Conservation (phyloP, 768 basidiomycete species). For the Phylloporus sp. region DNA sequence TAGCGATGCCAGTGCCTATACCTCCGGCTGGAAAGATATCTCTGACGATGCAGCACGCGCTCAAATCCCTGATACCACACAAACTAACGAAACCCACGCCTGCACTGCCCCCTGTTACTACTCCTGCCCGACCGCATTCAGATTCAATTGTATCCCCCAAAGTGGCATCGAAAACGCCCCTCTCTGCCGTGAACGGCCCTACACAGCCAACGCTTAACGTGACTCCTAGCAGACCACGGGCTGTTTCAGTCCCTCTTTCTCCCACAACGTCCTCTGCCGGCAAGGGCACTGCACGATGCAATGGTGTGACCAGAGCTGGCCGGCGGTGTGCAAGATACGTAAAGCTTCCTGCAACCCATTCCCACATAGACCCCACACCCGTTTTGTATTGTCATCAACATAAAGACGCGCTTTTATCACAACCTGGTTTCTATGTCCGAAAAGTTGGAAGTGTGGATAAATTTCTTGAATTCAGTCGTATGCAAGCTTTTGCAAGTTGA, state of each 20-base stretch:
- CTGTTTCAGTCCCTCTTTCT: slow-evolving; percentile 15
- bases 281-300: slow-evolving; percentile 45
- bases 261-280: slow-evolving; percentile 17
- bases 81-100: slow-evolving; percentile 13
- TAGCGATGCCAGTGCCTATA: slow-evolving; percentile 31
- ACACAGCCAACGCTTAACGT: slow-evolving; percentile 11
- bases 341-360: slow-evolving; percentile 37
- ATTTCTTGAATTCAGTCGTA: slow-evolving; percentile 61
- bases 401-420: slow-evolving; percentile 41
- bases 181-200: slow-evolving; percentile 2
- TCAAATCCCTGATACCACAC: slow-evolving; percentile 13
- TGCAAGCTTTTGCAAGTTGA: slow-evolving; percentile 9
- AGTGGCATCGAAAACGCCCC: background rate
- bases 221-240: slow-evolving; percentile 20
- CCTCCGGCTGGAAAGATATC: slow-evolving; percentile 23
- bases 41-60: slow-evolving; percentile 21
- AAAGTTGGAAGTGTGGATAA: slow-evolving; percentile 35
- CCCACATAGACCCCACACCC: slow-evolving; percentile 24
- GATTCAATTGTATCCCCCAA: slow-evolving; percentile 20
- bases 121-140: slow-evolving; percentile 34
- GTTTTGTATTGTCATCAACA: slow-evolving; percentile 65
- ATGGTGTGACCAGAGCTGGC: slow-evolving; percentile 60
- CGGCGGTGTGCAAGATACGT: slow-evolving; percentile 59
- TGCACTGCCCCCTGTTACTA: slow-evolving; percentile 14
- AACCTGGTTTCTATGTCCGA: slow-evolving; percentile 55